Evolutionary conservation across 2,329 filamentous ascomycete species (phyloP).

Genomic region (Monilinia vaccinii-corymbosi): DNA sequence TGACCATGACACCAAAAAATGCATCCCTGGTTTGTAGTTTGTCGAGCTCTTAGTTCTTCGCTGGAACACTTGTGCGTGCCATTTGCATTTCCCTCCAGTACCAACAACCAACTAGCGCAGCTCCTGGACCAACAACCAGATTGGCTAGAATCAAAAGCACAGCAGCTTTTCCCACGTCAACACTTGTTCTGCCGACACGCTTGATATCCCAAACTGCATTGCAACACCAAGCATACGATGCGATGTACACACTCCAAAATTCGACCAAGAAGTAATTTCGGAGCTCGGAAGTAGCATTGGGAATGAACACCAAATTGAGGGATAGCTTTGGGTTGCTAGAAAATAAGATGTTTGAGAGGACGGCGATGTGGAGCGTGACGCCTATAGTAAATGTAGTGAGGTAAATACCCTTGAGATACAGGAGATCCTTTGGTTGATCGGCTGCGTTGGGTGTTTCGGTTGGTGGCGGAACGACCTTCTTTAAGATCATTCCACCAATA

Average conservation of each 20-base stretch:
- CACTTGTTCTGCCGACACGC: neutral
- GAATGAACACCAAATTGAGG: neutral
- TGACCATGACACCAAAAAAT: no score
- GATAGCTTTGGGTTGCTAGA: neutral
- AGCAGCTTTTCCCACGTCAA: neutral
- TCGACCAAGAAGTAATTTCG: neutral
- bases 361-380: neutral
- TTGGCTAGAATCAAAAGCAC: neutral
- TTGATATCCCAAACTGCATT: constrained; percentile 3
- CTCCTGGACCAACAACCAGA: neutral
- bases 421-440: neutral
- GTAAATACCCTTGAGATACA: neutral
- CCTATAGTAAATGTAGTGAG: neutral
- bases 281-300: neutral
- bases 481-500: neutral
- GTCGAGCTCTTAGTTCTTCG: neutral
- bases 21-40: no score
- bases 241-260: neutral
- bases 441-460: neutral
- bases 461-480: neutral
- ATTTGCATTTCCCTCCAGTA: constrained; percentile 2
- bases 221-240: neutral
- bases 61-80: neutral
- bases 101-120: constrained; percentile 5
- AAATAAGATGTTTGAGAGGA: neutral